phyloP scores from a whole-genome alignment of 306 rosid species.

The apple (Malus domestica) region ASM211411v1 NC_041793.1:36558501-36559000 shows the following conservation, averaged over 20 bases:
- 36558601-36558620: conserved; percentile 75
- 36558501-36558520: conserved; percentile 72
- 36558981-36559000: background rate
- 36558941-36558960: background rate
- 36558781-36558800: background rate
- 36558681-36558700: background rate
- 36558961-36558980: background rate
- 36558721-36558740: background rate
- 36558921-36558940: background rate
- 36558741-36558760: background rate
- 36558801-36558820: background rate
- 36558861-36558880: background rate
- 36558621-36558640: conserved; percentile 14
- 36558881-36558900: background rate
- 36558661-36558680: conserved; percentile 5
- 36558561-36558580: conserved; percentile 76
- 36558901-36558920: background rate
- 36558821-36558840: background rate
- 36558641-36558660: conserved; percentile 13
- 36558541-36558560: conserved; percentile 76
- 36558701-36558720: background rate
- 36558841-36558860: background rate
- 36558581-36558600: conserved; percentile 83
- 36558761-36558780: background rate
- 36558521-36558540: conserved; percentile 78